phyloP scores from a whole-genome alignment of 2,329 filamentous ascomycete species.

The Fusarium sp. region DNA sequence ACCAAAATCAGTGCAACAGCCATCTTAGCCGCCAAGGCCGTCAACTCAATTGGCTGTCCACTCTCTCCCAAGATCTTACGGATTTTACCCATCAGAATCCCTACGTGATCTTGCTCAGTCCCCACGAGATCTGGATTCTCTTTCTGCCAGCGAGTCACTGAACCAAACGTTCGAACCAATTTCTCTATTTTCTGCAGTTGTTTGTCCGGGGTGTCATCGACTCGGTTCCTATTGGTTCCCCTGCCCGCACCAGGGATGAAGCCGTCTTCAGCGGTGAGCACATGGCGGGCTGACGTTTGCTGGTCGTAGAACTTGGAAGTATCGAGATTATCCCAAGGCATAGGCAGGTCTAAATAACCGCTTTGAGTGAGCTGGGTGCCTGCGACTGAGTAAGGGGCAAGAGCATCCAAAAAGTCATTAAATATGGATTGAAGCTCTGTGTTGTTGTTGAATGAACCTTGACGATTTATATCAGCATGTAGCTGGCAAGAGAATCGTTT shows the following conservation, averaged over 20 bases:
- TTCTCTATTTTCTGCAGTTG: background rate
- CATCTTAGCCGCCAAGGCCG: background rate
- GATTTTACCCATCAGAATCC: background rate
- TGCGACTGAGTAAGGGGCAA: background rate
- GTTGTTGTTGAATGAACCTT: background rate
- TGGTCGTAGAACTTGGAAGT: background rate
- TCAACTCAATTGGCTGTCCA: background rate
- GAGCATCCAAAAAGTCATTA: background rate
- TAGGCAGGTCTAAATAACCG: background rate
- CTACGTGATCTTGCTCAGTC: background rate
- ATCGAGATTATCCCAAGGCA: background rate
- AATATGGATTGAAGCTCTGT: background rate
- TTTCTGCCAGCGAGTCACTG: background rate
- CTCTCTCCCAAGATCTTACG: background rate
- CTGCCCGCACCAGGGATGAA: accelerated
- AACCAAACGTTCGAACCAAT: background rate
- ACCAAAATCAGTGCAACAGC: background rate
- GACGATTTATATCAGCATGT: accelerated
- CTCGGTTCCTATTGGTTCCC: too few relatives aligned
- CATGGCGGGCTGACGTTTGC: background rate
- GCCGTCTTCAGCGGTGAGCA: background rate
- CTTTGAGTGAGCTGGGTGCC: background rate
- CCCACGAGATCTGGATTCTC: background rate
- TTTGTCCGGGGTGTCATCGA: too few relatives aligned
- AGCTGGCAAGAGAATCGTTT: accelerated